Evolutionary conservation across 192 early-diverging fungal genomes (phyloP), one percentile per base, ranked within the genome.

Genomic region (Gryganskiella cystojenkinii): DNA sequence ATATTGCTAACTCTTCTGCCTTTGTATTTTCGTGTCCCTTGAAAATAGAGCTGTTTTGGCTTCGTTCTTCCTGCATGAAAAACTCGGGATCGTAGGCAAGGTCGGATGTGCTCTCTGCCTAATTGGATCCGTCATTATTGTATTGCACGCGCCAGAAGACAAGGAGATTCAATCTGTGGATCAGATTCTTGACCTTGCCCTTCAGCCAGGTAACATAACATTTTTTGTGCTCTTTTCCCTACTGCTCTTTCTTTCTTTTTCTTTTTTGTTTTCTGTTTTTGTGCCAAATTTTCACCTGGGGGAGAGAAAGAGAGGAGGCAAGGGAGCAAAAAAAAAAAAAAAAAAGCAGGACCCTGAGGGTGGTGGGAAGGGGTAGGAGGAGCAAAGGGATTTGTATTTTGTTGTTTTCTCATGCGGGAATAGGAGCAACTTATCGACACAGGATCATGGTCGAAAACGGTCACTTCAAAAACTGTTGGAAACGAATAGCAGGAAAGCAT

Each of bases 51-150:
- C 96, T 17, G 84, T 98, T 11, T 81, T 97, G 22, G 93, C 95
- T 0, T 94, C 93, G 1, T 70, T 96, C 2, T 95, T 98, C 81
- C 82, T 98, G 17, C 91, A 95, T 40, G 96, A 98, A 71, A 87
- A 86, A 49, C 86, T 98, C 59, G 92, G 91, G 27, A 81, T 82
- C 7, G 87, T 92, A 20, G 96, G 96, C 67, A 92, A 91, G 58
- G 89, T 96, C 34, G 96, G 96, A 25, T 97, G 95, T 81, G 89
- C 92, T 10, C 85, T 98, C 49, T 97, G 94, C 62, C 82, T 98
- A 43, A 87, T 98, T 81, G 92, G 92, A 46, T 93, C 95, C 15
- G 91, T 96, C 14, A 85, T 96, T 42, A 93, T 96, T 35, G 91
- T 96, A 13, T 73, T 98, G 33, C 95, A 96, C 71, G 87, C 94